A percentile compares a stretch with the other conserved stretches of the same genome.
phyloP scores from a whole-genome alignment of 176 grass and related monocot genomes.

The Carex cristatella region DNA sequence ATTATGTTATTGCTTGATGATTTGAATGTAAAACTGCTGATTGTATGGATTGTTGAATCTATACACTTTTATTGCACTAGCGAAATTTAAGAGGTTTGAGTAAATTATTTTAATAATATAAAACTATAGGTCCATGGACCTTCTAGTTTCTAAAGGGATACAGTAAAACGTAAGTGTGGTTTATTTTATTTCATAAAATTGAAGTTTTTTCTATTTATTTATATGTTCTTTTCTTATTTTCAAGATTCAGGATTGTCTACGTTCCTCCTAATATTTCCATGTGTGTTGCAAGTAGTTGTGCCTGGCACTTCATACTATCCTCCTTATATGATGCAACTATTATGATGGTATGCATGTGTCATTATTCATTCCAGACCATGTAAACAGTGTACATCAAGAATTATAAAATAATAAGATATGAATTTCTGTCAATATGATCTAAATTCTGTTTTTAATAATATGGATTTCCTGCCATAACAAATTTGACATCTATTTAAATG shows the following conservation, averaged over 20 bases:
- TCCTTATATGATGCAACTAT: not conserved
- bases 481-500: not conserved
- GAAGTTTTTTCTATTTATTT: not conserved
- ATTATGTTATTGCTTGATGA: not conserved
- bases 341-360: constrained; percentile 2
- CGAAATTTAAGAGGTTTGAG: not conserved
- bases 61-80: not conserved
- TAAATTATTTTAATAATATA: not conserved
- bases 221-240: constrained; percentile 2
- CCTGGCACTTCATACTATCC: not conserved
- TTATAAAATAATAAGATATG: not conserved
- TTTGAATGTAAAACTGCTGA: not conserved
- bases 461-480: no score
- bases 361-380: not conserved
- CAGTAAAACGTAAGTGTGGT: not conserved
- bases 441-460: not conserved
- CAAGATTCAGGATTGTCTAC: constrained; percentile 5
- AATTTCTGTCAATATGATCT: not conserved
- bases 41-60: not conserved
- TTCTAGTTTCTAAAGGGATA: not conserved
- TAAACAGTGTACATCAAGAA: not conserved
- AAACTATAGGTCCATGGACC: not conserved
- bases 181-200: not conserved
- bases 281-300: not conserved
- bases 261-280: not conserved